Conservation (phyloP, 2,329 filamentous ascomycete genomes). For the Claviceps maximensis region DNA sequence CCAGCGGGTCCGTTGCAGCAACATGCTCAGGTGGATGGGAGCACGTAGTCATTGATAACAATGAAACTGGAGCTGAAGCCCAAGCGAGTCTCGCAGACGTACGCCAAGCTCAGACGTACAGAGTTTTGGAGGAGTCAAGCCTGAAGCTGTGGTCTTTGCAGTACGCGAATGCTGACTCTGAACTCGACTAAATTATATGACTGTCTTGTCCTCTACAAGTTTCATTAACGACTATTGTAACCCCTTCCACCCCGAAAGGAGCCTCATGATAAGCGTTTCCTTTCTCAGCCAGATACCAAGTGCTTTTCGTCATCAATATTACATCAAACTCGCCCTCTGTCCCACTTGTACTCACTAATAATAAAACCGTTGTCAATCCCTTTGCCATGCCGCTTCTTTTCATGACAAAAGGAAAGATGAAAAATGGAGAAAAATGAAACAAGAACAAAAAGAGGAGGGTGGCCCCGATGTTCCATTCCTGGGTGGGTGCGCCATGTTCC, state of each 20-base stretch:
- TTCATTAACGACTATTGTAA: neutral
- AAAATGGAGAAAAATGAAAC: neutral
- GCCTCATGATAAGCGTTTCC: neutral
- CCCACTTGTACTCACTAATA: neutral
- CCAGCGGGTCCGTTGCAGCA: conserved; percentile 40
- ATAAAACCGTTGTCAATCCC: too few species aligned
- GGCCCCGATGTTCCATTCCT: neutral
- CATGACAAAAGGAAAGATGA: neutral
- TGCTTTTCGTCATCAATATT: neutral
- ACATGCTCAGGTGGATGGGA: conserved; percentile 45
- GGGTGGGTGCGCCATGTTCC: neutral
- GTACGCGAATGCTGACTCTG: neutral
- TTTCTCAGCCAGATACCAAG: neutral
- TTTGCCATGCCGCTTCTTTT: neutral
- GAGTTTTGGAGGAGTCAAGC: conserved; percentile 5
- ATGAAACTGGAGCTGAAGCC: neutral
- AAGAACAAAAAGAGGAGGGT: neutral
- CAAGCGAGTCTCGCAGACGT: neutral
- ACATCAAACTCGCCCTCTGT: neutral
- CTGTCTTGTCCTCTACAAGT: neutral
- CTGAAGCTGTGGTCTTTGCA: conserved; percentile 7
- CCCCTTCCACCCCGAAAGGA: neutral
- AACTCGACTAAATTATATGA: neutral
- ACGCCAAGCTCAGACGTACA: neutral
- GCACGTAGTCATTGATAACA: conserved; percentile 9